Percentiles rank a stretch among this genome's conserved stretches.
Conservation (phyloP, 805 yeast genomes). For the Myxozyma sirexii region DNA sequence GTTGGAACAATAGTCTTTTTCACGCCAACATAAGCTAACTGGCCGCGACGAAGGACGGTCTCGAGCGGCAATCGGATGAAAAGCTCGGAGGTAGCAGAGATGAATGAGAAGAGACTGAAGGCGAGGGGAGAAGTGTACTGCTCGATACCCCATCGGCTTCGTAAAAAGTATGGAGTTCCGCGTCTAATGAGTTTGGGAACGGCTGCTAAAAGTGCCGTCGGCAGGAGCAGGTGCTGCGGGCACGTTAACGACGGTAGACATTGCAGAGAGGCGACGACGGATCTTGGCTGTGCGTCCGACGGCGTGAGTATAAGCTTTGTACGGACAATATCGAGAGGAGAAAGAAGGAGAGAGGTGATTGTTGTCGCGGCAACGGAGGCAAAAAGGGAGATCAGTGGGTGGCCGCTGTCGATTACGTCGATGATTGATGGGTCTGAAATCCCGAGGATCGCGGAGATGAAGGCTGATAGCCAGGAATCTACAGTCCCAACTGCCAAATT, state of each 20-base stretch:
- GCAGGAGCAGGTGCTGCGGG: slow-evolving; percentile 64
- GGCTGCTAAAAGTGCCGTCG: slow-evolving; percentile 68
- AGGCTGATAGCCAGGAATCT: slow-evolving; percentile 91
- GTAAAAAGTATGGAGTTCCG: slow-evolving; percentile 66
- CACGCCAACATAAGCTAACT: slow-evolving; percentile 62
- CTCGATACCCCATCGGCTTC: slow-evolving; percentile 65
- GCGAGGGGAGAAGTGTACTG: slow-evolving; percentile 62
- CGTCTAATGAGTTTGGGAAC: slow-evolving; percentile 62
- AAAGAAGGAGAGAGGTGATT: slow-evolving; percentile 67
- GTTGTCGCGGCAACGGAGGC: slow-evolving; percentile 73
- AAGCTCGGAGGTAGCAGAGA: slow-evolving; percentile 67
- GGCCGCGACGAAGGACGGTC: slow-evolving; percentile 81
- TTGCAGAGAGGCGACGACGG: slow-evolving; percentile 69
- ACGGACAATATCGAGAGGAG: slow-evolving; percentile 81
- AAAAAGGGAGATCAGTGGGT: slow-evolving; percentile 66
- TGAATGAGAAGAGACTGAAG: slow-evolving; percentile 60
- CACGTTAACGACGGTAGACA: slow-evolving; percentile 53
- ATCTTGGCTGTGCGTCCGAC: slow-evolving; percentile 55
- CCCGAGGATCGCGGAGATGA: slow-evolving; percentile 75
- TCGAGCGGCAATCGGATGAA: slow-evolving; percentile 84
- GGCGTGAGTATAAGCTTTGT: slow-evolving; percentile 75
- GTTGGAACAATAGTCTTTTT: slow-evolving; percentile 57
- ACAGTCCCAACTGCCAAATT: slow-evolving; percentile 73
- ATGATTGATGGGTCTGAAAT: slow-evolving; percentile 89
- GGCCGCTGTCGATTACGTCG: slow-evolving; percentile 78